Percentiles rank a stretch among this genome's conserved stretches.
These are phyloP conservation scores for Hawksworthiomyces lignivorus DNA, from an alignment of 2,329 filamentous ascomycete genomes.

Conservation along the genomic window DNA sequence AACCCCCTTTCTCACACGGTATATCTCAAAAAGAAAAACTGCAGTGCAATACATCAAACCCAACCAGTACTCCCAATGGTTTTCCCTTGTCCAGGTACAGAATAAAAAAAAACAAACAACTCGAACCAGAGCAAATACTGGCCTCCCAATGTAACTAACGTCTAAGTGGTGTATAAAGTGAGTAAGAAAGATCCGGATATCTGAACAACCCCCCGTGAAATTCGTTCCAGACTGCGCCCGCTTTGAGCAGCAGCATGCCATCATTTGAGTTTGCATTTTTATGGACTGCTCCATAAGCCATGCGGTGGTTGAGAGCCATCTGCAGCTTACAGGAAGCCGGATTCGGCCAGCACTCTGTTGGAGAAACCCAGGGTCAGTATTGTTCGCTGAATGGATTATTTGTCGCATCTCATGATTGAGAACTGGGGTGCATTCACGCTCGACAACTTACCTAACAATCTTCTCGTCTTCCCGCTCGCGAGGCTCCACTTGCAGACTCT, in stretches of 20 bases:
- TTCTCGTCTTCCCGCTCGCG: slow-evolving; percentile 97
- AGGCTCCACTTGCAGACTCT: slow-evolving; percentile 87
- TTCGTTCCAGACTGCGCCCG: no score
- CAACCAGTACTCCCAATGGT: background rate
- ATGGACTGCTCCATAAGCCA: no score
- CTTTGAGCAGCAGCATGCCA: no score
- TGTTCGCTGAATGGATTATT: no score
- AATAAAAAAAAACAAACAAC: background rate
- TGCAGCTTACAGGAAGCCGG: slow-evolving; percentile 24
- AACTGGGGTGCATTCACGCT: no score
- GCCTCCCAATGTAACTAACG: background rate
- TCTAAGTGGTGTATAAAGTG: slow-evolving; percentile 13
- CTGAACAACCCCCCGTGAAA: slow-evolving; percentile 1
- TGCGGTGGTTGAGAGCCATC: no score
- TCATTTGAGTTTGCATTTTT: no score
- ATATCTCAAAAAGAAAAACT: no score
- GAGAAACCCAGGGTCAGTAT: no score
- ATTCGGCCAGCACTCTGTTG: slow-evolving; percentile 26
- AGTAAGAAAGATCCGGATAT: slow-evolving; percentile 2
- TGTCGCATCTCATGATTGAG: no score
- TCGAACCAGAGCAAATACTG: background rate
- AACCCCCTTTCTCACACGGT: no score
- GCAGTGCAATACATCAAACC: background rate
- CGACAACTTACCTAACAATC: slow-evolving; percentile 79
- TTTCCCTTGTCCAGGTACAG: background rate